Evolutionary conservation across 1,284 basidiomycete species (phyloP).

Genomic region (Trichosporon coremiiforme): DNA sequence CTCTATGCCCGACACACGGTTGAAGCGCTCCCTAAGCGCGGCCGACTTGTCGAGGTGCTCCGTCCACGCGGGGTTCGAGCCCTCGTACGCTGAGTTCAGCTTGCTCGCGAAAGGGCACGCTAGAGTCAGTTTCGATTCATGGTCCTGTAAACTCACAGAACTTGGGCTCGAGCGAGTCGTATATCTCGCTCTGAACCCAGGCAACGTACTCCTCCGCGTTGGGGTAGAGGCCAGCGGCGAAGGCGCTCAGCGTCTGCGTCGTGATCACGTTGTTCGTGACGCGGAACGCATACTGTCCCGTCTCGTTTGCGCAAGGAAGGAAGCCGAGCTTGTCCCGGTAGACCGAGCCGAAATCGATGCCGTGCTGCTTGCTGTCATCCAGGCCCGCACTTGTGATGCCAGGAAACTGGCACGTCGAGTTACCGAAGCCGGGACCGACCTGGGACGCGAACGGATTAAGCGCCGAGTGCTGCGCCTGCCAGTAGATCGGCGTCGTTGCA

Average conservation of each 20-base stretch:
- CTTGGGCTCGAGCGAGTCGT: constrained; percentile 45
- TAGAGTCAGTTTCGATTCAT: constrained; percentile 9
- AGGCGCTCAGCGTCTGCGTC: constrained; percentile 42
- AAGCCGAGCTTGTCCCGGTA: constrained; percentile 44
- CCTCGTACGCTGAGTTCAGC: constrained; percentile 27
- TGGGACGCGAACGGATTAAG: constrained; percentile 43
- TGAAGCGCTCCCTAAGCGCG: constrained; percentile 35
- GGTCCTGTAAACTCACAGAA: constrained; percentile 29
- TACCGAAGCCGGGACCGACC: constrained; percentile 42
- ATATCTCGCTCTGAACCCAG: constrained; percentile 34
- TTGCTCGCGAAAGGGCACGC: constrained; percentile 33
- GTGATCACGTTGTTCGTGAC: constrained; percentile 52
- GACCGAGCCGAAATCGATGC: constrained; percentile 41
- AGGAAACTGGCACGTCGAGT: constrained; percentile 48
- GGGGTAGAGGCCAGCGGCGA: constrained; percentile 42
- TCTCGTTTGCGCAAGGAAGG: constrained; percentile 36
- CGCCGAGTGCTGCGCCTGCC: constrained; percentile 37
- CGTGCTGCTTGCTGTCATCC: constrained; percentile 41
- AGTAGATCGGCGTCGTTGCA: constrained; percentile 37
- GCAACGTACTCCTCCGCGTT: constrained; percentile 37
- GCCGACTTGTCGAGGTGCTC: constrained; percentile 37
- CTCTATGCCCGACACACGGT: constrained; percentile 41
- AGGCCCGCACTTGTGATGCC: constrained; percentile 43
- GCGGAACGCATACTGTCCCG: constrained; percentile 39
- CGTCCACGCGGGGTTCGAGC: constrained; percentile 34